Conservation (phyloP, 148 eudicot species). For the Rhododendron vialii region DNA sequence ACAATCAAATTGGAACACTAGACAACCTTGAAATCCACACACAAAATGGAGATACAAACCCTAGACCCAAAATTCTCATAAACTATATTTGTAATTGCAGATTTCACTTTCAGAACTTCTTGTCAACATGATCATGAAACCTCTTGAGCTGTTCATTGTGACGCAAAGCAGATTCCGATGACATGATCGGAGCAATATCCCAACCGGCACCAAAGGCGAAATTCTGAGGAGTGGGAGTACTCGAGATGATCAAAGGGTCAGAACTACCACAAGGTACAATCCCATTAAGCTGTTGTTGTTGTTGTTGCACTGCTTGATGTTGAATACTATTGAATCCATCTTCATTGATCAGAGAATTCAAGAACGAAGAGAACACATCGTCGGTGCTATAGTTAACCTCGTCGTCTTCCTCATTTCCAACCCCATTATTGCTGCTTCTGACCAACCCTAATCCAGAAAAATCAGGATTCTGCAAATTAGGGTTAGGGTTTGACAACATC, state of each 20-base stretch:
- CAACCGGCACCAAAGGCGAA: conserved; percentile 21
- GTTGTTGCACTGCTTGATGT: conserved; percentile 20
- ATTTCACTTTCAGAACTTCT: background rate
- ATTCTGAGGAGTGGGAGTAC: conserved; percentile 1
- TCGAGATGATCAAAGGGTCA: background rate
- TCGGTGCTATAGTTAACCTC: conserved; percentile 16
- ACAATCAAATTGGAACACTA: background rate
- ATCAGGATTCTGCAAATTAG: conserved; percentile 10
- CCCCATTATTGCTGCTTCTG: background rate
- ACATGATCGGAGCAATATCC: conserved; percentile 35
- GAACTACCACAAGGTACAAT: background rate
- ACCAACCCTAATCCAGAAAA: background rate
- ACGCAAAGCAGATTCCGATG: background rate
- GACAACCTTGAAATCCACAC: background rate
- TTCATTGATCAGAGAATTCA: conserved; percentile 45
- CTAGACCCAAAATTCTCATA: background rate
- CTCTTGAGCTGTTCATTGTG: conserved; percentile 12
- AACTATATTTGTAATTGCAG: background rate
- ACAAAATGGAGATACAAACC: background rate
- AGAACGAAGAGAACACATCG: conserved; percentile 42
- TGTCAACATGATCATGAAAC: background rate
- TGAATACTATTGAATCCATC: conserved; percentile 24
- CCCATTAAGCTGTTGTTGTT: conserved; percentile 17
- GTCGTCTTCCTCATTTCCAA: background rate
- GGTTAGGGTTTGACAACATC: background rate